A percentile compares a stretch with the other conserved stretches of the same genome.
Conservation (phyloP, 2,329 filamentous ascomycete genomes). For the Neofusicoccum cordaticola region DNA sequence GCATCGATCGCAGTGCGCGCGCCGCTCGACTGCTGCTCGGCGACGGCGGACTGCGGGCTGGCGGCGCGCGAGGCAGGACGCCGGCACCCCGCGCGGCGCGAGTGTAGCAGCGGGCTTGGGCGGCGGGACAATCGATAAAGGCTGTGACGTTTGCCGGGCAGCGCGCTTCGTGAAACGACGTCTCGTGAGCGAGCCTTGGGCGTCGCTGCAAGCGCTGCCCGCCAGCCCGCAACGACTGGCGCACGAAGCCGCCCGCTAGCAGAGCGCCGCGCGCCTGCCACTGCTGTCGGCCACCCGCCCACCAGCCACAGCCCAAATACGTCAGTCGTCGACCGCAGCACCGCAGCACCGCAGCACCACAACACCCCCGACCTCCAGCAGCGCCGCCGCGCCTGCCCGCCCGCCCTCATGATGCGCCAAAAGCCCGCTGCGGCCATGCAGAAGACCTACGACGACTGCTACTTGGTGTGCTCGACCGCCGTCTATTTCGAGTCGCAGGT, state of each 20-base stretch:
- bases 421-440: conserved; percentile 73
- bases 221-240: background rate
- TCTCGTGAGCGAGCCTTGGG: background rate
- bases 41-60: too few relatives aligned
- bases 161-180: background rate
- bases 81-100: too few relatives aligned
- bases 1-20: too few relatives aligned
- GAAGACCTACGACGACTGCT: conserved; percentile 97
- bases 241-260: background rate
- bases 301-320: conserved; percentile 5
- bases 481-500: conserved; percentile 96
- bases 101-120: background rate
- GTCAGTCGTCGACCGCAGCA: conserved; percentile 10
- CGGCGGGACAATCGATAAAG: background rate
- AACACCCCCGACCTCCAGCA: background rate
- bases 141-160: background rate
- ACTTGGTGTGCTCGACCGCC: conserved; percentile 89
- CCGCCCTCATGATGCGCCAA: conserved; percentile 51
- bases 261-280: background rate
- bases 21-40: too few relatives aligned
- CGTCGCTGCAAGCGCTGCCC: background rate
- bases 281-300: background rate
- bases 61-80: too few relatives aligned
- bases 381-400: background rate
- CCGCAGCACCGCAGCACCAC: background rate